Base-by-base conservation (phyloP, 768 basidiomycete genomes). In the Mrakia blollopis region DNA sequence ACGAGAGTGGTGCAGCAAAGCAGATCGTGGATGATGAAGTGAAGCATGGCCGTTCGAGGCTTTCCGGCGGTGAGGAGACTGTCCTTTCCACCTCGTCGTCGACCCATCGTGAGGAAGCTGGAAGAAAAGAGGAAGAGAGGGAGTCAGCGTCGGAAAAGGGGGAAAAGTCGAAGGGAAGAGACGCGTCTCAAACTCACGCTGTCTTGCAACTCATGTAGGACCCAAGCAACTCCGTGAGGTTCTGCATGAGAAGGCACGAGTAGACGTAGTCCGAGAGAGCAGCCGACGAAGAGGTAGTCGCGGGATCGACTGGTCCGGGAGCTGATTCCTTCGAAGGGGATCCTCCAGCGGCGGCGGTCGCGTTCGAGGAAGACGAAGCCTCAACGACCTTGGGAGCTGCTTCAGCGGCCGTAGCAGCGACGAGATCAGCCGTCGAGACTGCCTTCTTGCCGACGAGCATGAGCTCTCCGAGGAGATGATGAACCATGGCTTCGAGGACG, bases 191-290 rank as follows among this genome's bases (percentile, higher is more conserved):
- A 18, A 74, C 77, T 70, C 60, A 93, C 8, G 91, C 89, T 35
- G 89, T 82, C 83, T 98, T 99, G 88, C 93, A 95, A 9, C 89
- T 83, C 80, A 94, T 91, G 80, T 98, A 99, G 18, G 94, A 98
- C 78, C 96, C 93, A 18, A 97, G 84, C 14, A 98, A 85, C 84
- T 99, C 97, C 3, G 94, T 92, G 65, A 98, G 86, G 61, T 78
- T 76, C 75, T 78, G 76, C 78, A 78, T 76, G 9, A 74, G 82
- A 60, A 47, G 81, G 80, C 67, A 83, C 65, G 60, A 81, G 72
- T 32, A 83, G 70, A 73, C 81, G 79, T 54, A 75, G 54, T 79
- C 75, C 8, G 70, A 72, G 54, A 39, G 72, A 13, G 30, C 65
- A 4, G 54, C 41, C 16, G 76, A 57, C 32, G 39, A 70, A 23